phyloP scores from a whole-genome alignment of 1,284 basidiomycete genomes.

The Coniophora puteana region DNA sequence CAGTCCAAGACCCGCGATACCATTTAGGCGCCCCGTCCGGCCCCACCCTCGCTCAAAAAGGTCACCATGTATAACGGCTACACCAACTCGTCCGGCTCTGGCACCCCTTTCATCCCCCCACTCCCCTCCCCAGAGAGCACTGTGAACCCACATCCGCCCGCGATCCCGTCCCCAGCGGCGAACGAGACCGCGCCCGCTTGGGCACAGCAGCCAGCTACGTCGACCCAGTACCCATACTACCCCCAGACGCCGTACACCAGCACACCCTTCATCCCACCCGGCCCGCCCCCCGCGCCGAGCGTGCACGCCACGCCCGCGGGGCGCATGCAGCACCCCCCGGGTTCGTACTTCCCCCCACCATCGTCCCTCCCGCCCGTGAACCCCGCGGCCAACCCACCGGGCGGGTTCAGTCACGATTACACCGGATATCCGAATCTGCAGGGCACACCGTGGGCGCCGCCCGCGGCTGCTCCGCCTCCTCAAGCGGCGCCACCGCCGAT shows the following conservation, averaged over 20 bases:
- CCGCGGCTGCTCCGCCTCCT: constrained; percentile 25
- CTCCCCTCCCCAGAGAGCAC: constrained; percentile 25
- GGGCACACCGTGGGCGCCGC: constrained; percentile 4
- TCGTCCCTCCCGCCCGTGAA: constrained; percentile 22
- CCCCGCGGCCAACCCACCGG: constrained; percentile 9
- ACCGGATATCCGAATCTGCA: constrained; percentile 26
- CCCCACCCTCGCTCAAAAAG: too few relatives aligned
- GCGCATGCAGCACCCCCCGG: constrained; percentile 24
- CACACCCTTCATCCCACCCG: constrained; percentile 26
- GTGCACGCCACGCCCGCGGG: constrained; percentile 20
- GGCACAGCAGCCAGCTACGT: constrained; percentile 23
- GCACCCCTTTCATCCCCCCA: constrained; percentile 29
- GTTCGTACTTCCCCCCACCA: constrained; percentile 28
- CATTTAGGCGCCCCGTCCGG: too few relatives aligned
- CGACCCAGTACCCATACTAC: constrained; percentile 27
- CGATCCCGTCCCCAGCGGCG: constrained; percentile 15
- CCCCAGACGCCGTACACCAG: constrained; percentile 22
- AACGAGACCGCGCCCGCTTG: constrained; percentile 21
- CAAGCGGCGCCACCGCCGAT: constrained; percentile 17
- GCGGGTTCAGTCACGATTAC: constrained; percentile 22
- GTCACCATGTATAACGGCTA: too few relatives aligned
- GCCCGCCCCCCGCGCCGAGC: constrained; percentile 25
- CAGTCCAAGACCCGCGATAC: too few relatives aligned
- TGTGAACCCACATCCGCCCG: constrained; percentile 23
- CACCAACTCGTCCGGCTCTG: too few relatives aligned